phyloP scores from a whole-genome alignment of 176 grass and related monocot genomes.

The Cymbopogon citratus region DNA sequence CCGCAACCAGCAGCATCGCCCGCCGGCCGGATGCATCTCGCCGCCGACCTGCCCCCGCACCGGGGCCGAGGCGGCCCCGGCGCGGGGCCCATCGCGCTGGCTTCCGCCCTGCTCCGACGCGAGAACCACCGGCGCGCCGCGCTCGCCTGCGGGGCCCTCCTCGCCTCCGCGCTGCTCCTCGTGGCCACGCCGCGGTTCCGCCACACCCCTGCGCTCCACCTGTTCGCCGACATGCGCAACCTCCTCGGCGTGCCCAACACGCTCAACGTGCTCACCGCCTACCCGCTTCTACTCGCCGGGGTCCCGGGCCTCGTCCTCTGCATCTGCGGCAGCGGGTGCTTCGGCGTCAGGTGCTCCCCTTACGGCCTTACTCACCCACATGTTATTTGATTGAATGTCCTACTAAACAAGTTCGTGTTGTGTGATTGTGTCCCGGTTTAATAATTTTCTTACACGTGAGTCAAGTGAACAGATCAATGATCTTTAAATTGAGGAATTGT shows the following conservation, averaged over 20 bases:
- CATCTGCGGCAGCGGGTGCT: constrained; percentile 72
- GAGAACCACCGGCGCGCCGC: constrained; percentile 37
- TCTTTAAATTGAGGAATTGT: background rate
- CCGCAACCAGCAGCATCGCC: background rate
- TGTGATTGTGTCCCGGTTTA: background rate
- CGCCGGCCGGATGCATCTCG: constrained; percentile 38
- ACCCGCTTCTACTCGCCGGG: constrained; percentile 81
- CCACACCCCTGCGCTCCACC: constrained; percentile 76
- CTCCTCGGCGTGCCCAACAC: constrained; percentile 94
- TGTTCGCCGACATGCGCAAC: constrained; percentile 98
- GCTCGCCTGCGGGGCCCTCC: constrained; percentile 43
- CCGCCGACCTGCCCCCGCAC: constrained; percentile 32
- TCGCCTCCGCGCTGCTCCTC: constrained; percentile 58
- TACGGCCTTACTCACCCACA: background rate
- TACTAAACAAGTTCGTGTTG: background rate
- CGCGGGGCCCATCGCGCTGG: constrained; percentile 28
- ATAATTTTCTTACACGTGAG: background rate
- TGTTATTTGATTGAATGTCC: constrained; percentile 36
- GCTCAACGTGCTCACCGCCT: constrained; percentile 81
- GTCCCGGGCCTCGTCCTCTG: constrained; percentile 76
- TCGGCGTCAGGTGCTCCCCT: constrained; percentile 68
- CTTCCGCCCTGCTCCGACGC: background rate
- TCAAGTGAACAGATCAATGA: background rate
- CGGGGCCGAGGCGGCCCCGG: constrained; percentile 20
- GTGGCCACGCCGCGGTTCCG: constrained; percentile 72